Evolutionary conservation across 768 basidiomycete species (phyloP).

Genomic region (Omphalotus guepiniiformis): DNA sequence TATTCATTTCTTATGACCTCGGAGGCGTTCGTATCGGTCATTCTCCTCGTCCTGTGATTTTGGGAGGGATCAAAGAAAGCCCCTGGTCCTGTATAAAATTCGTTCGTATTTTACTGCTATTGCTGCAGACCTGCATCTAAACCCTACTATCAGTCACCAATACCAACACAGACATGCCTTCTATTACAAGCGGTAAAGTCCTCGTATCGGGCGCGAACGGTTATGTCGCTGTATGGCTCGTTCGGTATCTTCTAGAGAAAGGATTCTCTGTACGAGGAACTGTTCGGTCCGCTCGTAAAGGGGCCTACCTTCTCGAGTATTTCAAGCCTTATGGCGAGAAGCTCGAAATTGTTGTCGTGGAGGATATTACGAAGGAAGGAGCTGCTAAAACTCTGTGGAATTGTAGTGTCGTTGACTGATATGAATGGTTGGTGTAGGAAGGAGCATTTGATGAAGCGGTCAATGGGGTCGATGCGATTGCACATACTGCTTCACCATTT

Average conservation of each 20-base stretch:
- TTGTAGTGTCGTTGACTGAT: no score
- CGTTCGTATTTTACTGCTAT: no score
- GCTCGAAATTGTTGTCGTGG: constrained; percentile 63
- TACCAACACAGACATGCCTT: no score
- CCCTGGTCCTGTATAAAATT: no score
- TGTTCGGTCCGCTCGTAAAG: constrained; percentile 58
- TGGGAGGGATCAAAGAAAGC: no score
- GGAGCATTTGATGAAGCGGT: constrained; percentile 42
- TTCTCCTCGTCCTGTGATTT: no score
- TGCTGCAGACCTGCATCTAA: no score
- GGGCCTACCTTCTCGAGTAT: constrained; percentile 46
- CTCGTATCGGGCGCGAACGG: constrained; percentile 41
- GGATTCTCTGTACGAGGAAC: constrained; percentile 50
- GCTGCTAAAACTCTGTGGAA: not conserved
- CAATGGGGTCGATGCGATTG: constrained; percentile 37
- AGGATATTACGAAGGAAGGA: constrained; percentile 49
- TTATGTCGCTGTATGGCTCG: constrained; percentile 40
- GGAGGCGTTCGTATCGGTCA: no score
- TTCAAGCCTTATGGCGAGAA: constrained; percentile 53
- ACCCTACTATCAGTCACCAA: no score
- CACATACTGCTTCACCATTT: constrained; percentile 31
- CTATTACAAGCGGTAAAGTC: constrained; percentile 23
- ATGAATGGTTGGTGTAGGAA: no score
- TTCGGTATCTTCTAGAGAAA: not conserved
- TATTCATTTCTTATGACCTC: no score